Base-by-base conservation (phyloP, 169 alveolate species). In the Babesia ovis region DNA sequence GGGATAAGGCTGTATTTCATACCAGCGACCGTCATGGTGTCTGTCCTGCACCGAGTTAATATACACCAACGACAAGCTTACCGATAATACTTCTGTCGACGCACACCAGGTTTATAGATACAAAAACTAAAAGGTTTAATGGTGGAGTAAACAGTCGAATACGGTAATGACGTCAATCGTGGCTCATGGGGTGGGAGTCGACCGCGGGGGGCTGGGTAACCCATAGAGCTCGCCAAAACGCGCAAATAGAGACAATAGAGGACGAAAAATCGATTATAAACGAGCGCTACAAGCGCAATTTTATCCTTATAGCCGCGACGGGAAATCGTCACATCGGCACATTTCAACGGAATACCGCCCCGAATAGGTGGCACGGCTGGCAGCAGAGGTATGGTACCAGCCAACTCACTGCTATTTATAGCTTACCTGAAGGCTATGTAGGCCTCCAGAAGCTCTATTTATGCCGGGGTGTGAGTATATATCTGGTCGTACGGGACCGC, bases 1-100 rank as follows among this genome's bases (percentile, higher is more conserved):
- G 94, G 92, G 74, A 89, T 89, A 51, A 85, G 77, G 64, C 93
- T 89, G 58, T 84, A 89, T 43, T 89, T 89, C 69, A 80, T 72
- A 31, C 88, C 88, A 70, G 67, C 74, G 64, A 72, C 79, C 64
- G 88, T 48, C 88, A 80, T 80, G 43, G 35, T 64, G 74, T 64
- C 45, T 32, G 50, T 64, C 74, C 74, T 77, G 82, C 25, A 39
- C 11, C 23, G 55, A 14, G 27, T 71, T 53, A 12, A 20, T 43
- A 23, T 12, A 20, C 14, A 55, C 18, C 20, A 14, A 5, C 29
- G 18, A 22, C 9, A 25, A 14, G 20, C 69, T 60, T 31, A 58
- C 79, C 57, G 29, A 55, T 68, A 29, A 29, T 22, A 20, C 56
- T 20, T 8, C 12, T 48, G 9, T 20, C 12, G 20, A 48, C 14